Conservation (phyloP, 2,329 filamentous ascomycete genomes). For the Periglandula ipomoeae region DNA sequence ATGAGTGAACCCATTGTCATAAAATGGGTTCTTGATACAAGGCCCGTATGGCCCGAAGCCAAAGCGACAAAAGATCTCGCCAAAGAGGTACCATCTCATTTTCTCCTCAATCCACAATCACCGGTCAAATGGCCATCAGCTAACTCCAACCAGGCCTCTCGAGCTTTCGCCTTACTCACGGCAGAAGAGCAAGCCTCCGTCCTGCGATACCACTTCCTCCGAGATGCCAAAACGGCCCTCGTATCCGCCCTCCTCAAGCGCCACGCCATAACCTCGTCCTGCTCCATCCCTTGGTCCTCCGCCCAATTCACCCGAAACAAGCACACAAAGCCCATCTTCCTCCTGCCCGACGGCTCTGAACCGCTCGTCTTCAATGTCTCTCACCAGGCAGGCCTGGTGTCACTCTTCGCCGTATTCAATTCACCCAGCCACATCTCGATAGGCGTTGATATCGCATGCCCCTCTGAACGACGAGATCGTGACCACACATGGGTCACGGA, state of each 20-base stretch:
- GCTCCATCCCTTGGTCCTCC: conserved; percentile 50
- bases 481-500: conserved; percentile 47
- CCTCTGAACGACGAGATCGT: conserved; percentile 56
- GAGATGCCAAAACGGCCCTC: conserved; percentile 67
- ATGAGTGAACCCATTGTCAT: conserved; percentile 30
- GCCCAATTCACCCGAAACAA: conserved; percentile 47
- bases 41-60: conserved; percentile 45
- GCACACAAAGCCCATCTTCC: conserved; percentile 45
- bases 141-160: conserved; percentile 35
- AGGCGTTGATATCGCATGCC: conserved; percentile 70
- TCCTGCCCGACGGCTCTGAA: conserved; percentile 37
- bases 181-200: conserved; percentile 47
- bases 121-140: neutral
- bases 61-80: conserved; percentile 38
- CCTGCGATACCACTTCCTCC: conserved; percentile 54
- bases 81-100: conserved; percentile 29
- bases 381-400: conserved; percentile 69
- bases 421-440: conserved; percentile 35
- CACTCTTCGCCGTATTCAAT: conserved; percentile 46
- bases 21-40: conserved; percentile 56
- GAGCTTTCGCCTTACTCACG: conserved; percentile 42
- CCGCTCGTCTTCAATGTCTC: conserved; percentile 63
- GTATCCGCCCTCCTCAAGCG: conserved; percentile 68
- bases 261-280: conserved; percentile 51
- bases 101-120: neutral